A percentile compares a stretch with the other conserved stretches of the same genome.
These are phyloP conservation scores for Chalciporus sphaerocephalus DNA, from an alignment of 768 basidiomycete species.

Conservation along the genomic window DNA sequence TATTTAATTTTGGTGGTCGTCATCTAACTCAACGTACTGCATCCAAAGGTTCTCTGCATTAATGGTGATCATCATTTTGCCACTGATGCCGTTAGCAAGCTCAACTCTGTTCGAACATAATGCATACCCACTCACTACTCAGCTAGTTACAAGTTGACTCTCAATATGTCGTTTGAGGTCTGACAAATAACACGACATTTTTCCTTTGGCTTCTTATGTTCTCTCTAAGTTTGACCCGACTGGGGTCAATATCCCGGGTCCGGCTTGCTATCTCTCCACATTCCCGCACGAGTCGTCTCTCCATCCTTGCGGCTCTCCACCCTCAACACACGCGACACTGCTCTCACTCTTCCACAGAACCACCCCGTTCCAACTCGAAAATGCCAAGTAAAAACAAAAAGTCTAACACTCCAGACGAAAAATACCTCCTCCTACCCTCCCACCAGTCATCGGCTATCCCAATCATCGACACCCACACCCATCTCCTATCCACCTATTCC, in stretches of 20 bases:
- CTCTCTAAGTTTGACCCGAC: not conserved
- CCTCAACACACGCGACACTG: conserved; percentile 38
- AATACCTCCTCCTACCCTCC: conserved; percentile 32
- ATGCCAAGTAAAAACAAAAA: conserved; percentile 41
- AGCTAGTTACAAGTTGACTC: not conserved
- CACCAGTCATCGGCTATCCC: conserved; percentile 25
- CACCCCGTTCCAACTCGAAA: conserved; percentile 11
- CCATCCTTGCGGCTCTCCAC: conserved; percentile 21
- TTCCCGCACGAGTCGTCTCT: not conserved
- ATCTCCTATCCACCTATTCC: conserved; percentile 70
- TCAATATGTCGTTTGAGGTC: not conserved
- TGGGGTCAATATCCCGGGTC: not conserved
- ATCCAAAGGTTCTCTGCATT: too few relatives aligned
- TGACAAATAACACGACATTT: not conserved
- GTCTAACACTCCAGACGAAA: conserved; percentile 26
- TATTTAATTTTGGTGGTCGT: not conserved
- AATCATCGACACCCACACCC: conserved; percentile 83
- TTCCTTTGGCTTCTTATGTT: not conserved
- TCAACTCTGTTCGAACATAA: not conserved
- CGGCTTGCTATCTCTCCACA: conserved; percentile 3
- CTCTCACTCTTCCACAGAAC: conserved; percentile 36
- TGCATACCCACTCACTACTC: not conserved
- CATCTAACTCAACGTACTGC: not conserved
- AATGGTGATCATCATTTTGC: too few relatives aligned
- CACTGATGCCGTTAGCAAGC: too few relatives aligned